Conservation (phyloP, 2,329 filamentous ascomycete genomes). For the Coleophoma cylindrospora region DNA sequence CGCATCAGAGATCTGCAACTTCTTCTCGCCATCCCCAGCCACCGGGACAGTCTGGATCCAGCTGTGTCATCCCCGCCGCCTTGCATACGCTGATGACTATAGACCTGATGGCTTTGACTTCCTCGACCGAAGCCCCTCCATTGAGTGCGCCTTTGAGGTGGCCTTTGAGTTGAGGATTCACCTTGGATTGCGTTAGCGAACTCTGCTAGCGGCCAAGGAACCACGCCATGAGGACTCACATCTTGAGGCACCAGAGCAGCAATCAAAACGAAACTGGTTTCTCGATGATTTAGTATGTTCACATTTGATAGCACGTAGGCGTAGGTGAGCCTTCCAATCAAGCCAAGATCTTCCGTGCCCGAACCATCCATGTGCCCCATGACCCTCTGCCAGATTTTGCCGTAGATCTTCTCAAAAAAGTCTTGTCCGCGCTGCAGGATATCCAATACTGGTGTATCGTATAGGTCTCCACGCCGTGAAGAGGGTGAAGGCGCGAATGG, state of each 20-base stretch:
- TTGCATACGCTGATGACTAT: slow-evolving; percentile 40
- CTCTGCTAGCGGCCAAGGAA: background rate
- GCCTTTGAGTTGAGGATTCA: slow-evolving; percentile 48
- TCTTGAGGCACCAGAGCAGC: slow-evolving; percentile 46
- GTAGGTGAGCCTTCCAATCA: slow-evolving; percentile 42
- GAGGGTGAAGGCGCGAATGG: slow-evolving; percentile 31
- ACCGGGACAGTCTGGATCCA: slow-evolving; percentile 26
- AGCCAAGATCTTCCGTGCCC: slow-evolving; percentile 44
- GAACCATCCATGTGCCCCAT: slow-evolving; percentile 42
- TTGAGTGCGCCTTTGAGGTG: slow-evolving; percentile 46
- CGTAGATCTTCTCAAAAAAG: slow-evolving; percentile 45
- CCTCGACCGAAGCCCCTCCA: slow-evolving; percentile 40
- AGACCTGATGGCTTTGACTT: slow-evolving; percentile 42
- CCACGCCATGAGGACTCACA: slow-evolving; percentile 25
- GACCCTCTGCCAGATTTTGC: slow-evolving; percentile 40
- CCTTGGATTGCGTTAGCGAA: slow-evolving; percentile 22
- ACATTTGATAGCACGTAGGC: slow-evolving; percentile 43
- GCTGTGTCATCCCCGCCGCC: slow-evolving; percentile 38
- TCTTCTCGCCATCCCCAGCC: slow-evolving; percentile 43
- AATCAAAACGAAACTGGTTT: slow-evolving; percentile 47
- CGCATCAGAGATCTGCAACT: slow-evolving; percentile 30
- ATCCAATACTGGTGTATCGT: slow-evolving; percentile 26
- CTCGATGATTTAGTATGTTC: slow-evolving; percentile 35
- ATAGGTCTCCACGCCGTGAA: slow-evolving; percentile 32
- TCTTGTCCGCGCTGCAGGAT: slow-evolving; percentile 37